phyloP scores from a whole-genome alignment of 2,329 filamentous ascomycete species.

The Verticillium tricorpus region DNA sequence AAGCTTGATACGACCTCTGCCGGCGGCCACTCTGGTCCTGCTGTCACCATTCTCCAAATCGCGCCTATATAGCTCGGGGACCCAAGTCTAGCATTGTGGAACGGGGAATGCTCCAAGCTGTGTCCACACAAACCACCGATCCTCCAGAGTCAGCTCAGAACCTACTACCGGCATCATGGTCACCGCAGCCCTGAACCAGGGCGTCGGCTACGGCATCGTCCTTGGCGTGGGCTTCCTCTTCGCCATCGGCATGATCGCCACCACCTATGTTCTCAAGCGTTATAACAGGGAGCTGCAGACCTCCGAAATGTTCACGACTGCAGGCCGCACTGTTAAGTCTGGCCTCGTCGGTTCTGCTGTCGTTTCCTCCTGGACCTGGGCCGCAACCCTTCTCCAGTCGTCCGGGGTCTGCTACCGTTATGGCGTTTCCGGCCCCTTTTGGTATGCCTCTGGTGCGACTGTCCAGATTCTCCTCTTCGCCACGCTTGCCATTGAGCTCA shows the following conservation, averaged over 20 bases:
- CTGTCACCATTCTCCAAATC: neutral
- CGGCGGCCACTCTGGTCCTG: conserved; percentile 8
- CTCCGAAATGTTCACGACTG: conserved; percentile 79
- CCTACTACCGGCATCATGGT: conserved; percentile 7
- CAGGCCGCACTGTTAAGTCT: conserved; percentile 75
- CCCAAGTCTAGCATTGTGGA: conserved; percentile 1
- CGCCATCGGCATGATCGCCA: conserved; percentile 69
- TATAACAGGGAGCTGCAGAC: conserved; percentile 70
- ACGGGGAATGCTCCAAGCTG: neutral
- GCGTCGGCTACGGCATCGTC: conserved; percentile 74
- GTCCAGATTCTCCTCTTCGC: conserved; percentile 88
- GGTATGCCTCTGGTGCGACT: conserved; percentile 64
- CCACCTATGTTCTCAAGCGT: conserved; percentile 65
- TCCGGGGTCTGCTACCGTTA: conserved; percentile 72
- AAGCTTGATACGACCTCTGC: neutral
- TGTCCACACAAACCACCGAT: neutral
- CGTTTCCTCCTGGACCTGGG: conserved; percentile 84
- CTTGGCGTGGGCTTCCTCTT: conserved; percentile 71
- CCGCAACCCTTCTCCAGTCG: conserved; percentile 67
- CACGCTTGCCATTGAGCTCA: conserved; percentile 78
- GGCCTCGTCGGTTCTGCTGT: conserved; percentile 78
- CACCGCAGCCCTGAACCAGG: conserved; percentile 41
- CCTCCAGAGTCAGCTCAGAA: neutral
- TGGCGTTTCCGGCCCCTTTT: conserved; percentile 48
- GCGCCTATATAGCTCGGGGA: conserved; percentile 6